Evolutionary conservation across 495 filamentous ascomycete species (phyloP), one percentile per base, ranked within the genome.

Genomic region (Neurospora cerealis): DNA sequence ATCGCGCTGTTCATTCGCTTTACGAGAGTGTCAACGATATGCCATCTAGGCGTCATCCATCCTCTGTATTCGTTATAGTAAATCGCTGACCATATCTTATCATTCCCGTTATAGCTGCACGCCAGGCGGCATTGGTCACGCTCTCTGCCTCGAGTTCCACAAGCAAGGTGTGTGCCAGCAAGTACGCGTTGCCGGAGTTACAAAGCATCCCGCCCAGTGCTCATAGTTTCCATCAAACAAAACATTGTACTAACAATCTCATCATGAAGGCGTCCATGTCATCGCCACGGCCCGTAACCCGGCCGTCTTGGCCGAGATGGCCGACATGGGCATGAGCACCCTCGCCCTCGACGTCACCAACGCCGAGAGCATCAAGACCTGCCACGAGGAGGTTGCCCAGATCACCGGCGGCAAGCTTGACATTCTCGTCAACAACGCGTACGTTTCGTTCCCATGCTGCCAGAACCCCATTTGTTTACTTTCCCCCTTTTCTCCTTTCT

Each of bases 351-450:
- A 89, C 70, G 87, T 90, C 48, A 87, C 83, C 34, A 80, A 82
- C n/a, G 66, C 75, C 3, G 81, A 84, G 5, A 88, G 86, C 78
- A 86, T 90, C 82, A 82, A 80, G 40, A 75, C 76, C 15, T 86
- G 83, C 76, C 83, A 83, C 71, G 77, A 78, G 8, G 82, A 83
- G 11, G 86, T 89, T 19, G 80, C 80, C 37, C 77, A 80, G n/a
- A 72, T 87, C 40, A 91, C 88, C 0, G 84, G 83, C 70, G 88
- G 88, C 13, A 86, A 78, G 70, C 81, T 93, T n/a, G 87, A 91
- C 78, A 86, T 87, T 70, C 83, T 92, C 21, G 85, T 93, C 72
- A 93, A 93, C 78, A 92, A 92, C 77, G 89, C 89, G 85, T 87
- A 66, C 46, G 85, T 79, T 24, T 37, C n/a, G 24, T 9, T 28